A percentile compares a stretch with the other conserved stretches of the same genome.
Evolutionary conservation across 352 stramenopile genomes (phyloP).

Genomic region (Phytophthora pluvialis): DNA sequence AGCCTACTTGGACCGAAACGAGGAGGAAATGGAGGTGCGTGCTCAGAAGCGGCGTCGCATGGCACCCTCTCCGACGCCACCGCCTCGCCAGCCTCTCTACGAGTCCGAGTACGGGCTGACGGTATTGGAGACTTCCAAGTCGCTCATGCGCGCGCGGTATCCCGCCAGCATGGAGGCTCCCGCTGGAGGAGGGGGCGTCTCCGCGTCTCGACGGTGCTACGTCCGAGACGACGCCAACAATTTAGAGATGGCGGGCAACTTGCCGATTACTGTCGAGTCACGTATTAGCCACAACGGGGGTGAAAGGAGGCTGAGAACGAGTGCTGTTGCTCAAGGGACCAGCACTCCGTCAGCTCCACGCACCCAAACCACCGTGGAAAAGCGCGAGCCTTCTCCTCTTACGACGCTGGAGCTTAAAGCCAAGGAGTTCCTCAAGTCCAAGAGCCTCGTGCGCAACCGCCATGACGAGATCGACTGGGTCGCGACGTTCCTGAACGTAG

Average conservation of each 20-base stretch:
- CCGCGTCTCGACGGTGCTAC: slow-evolving; percentile 13
- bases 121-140: slow-evolving; percentile 25
- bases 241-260: neutral
- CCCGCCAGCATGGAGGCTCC: neutral
- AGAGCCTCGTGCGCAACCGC: slow-evolving; percentile 68
- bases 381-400: slow-evolving; percentile 47
- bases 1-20: slow-evolving; percentile 13
- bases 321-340: neutral
- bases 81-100: slow-evolving; percentile 14
- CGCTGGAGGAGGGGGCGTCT: neutral
- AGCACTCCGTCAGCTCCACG: neutral
- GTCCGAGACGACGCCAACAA: neutral
- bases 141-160: slow-evolving; percentile 6
- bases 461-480: slow-evolving; percentile 86
- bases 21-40: neutral
- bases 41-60: slow-evolving; percentile 24
- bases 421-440: slow-evolving; percentile 68
- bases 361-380: slow-evolving; percentile 1
- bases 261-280: neutral
- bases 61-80: slow-evolving; percentile 1
- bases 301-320: slow-evolving; percentile 3
- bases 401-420: slow-evolving; percentile 68
- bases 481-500: slow-evolving; percentile 73
- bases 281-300: slow-evolving; percentile 8
- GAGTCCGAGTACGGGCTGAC: slow-evolving; percentile 21